Percentiles rank a stretch among this genome's conserved stretches.
Conservation (phyloP, 139 green algal species). For the Chlamydomonas sphaeroides region DNA sequence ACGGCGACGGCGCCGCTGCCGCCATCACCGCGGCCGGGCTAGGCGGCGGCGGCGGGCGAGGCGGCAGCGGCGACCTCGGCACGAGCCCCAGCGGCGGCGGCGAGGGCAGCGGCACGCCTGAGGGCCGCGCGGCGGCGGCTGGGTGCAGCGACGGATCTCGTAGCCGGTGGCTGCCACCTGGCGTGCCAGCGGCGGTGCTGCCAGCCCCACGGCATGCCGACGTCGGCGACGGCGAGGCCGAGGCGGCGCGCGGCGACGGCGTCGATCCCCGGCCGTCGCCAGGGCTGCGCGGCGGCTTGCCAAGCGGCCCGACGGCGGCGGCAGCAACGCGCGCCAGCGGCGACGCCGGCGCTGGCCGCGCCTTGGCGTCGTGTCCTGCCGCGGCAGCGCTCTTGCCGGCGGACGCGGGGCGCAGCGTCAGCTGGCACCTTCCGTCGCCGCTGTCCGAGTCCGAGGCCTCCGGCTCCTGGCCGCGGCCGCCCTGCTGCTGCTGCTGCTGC, state of each 20-base stretch:
- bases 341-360: too few species aligned
- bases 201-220: not conserved
- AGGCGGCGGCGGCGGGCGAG: not conserved
- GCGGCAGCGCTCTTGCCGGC: too few species aligned
- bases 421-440: too few species aligned
- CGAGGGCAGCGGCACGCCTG: not conserved
- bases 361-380: too few species aligned
- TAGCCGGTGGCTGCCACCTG: not conserved
- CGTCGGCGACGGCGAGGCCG: not conserved
- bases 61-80: not conserved
- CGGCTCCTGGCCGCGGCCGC: too few species aligned
- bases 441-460: too few species aligned
- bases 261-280: not conserved
- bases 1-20: not conserved
- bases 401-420: too few species aligned
- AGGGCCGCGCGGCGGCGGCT: not conserved
- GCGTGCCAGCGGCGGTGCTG: too few species aligned
- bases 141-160: slow-evolving; percentile 9
- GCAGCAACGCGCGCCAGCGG: too few species aligned
- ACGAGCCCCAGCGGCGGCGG: not conserved
- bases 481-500: not conserved
- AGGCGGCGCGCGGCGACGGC: not conserved
- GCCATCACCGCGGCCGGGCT: not conserved
- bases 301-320: not conserved
- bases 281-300: slow-evolving; percentile 1